Evolutionary conservation across 768 basidiomycete genomes (phyloP).

Genomic region (Pilatotrama ljubarskyi): DNA sequence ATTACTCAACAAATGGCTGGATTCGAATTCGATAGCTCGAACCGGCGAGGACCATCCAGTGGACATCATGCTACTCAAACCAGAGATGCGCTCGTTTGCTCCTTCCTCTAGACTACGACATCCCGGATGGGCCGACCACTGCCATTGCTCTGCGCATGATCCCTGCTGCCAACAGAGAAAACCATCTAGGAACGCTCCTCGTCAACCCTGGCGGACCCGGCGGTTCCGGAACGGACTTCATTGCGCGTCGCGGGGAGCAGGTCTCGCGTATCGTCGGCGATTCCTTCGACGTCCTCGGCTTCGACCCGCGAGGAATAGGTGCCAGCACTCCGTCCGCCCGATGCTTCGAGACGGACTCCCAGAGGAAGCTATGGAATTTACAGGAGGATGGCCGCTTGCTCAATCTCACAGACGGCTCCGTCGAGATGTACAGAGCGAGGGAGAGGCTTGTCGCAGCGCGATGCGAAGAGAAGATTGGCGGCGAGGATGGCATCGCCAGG

Average conservation of each 20-base stretch:
- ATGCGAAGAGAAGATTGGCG: constrained; percentile 20
- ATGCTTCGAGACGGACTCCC: constrained; percentile 16
- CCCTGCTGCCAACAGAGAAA: constrained; percentile 12
- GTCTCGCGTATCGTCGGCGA: constrained; percentile 18
- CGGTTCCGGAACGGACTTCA: constrained; percentile 14
- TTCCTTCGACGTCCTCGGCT: constrained; percentile 23
- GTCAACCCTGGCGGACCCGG: constrained; percentile 24
- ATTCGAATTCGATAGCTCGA: not conserved
- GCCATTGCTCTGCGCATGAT: constrained; percentile 23
- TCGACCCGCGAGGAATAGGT: constrained; percentile 25
- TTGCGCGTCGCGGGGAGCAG: constrained; percentile 10
- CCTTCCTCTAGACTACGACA: constrained; percentile 22
- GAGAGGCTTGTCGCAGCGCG: constrained; percentile 1
- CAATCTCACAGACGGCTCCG: constrained; percentile 16
- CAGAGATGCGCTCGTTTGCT: constrained; percentile 20
- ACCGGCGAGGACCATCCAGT: constrained; percentile 8
- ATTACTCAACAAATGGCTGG: not conserved
- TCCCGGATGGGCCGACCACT: constrained; percentile 17
- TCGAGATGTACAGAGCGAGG: constrained; percentile 8
- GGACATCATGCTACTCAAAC: constrained; percentile 16
- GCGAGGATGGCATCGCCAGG: constrained; percentile 20
- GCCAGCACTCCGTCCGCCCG: constrained; percentile 21
- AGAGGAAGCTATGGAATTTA: constrained; percentile 12
- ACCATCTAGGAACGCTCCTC: constrained; percentile 18
- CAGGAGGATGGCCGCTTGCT: constrained; percentile 11